phyloP scores from a whole-genome alignment of 2,329 filamentous ascomycete species.

The Hypoxylon sp. region DNA sequence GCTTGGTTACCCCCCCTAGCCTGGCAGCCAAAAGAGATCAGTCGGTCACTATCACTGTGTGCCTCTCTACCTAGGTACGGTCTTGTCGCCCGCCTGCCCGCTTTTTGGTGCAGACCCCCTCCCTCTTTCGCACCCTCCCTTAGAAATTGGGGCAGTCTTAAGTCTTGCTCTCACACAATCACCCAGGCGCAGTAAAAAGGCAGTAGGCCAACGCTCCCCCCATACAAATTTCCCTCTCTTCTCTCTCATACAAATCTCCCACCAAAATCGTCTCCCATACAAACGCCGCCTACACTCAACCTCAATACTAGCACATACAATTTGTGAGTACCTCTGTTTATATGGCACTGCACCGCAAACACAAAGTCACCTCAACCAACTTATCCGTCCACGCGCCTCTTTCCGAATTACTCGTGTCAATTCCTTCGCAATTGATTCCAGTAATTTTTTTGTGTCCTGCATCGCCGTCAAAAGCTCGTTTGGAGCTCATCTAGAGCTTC shows the following conservation, averaged over 20 bases:
- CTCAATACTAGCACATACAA: constrained; percentile 58
- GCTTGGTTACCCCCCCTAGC: constrained; percentile 19
- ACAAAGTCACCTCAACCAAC: constrained; percentile 56
- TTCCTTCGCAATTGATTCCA: constrained; percentile 22
- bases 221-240: constrained; percentile 69
- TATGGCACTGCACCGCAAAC: constrained; percentile 56
- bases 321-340: constrained; percentile 66
- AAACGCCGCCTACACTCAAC: constrained; percentile 58
- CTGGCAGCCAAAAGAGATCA: constrained; percentile 18
- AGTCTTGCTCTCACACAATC: constrained; percentile 62
- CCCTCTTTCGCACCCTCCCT: constrained; percentile 43
- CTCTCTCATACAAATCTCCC: constrained; percentile 72
- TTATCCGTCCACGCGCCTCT: constrained; percentile 19
- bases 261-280: constrained; percentile 66
- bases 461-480: constrained; percentile 30
- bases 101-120: constrained; percentile 49
- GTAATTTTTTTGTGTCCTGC: constrained; percentile 23
- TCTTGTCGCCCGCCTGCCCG: constrained; percentile 45
- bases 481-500: constrained; percentile 27
- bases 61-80: constrained; percentile 28
- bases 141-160: constrained; percentile 44
- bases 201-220: constrained; percentile 64
- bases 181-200: constrained; percentile 76
- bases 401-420: constrained; percentile 18
- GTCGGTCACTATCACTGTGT: constrained; percentile 36